Conservation (phyloP, 768 basidiomycete genomes). For the Rhizopogon rudus region DNA sequence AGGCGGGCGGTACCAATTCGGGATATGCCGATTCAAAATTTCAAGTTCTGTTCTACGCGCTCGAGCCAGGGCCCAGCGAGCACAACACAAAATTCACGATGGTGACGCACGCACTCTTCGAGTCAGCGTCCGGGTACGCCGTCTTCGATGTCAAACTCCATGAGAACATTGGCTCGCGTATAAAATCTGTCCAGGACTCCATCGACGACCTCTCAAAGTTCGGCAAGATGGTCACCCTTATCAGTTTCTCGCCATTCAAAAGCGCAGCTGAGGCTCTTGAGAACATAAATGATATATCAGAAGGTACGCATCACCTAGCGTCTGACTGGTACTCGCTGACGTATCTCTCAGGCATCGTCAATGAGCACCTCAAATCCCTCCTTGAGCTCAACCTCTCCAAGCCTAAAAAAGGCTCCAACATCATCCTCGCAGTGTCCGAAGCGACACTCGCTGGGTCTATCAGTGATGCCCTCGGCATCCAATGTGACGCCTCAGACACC, state of each 20-base stretch:
- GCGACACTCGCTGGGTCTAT: slow-evolving; percentile 70
- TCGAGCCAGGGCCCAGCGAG: slow-evolving; percentile 24
- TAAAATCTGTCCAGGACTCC: slow-evolving; percentile 76
- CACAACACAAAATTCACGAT: slow-evolving; percentile 11
- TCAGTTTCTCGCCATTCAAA: slow-evolving; percentile 93
- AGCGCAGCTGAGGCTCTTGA: slow-evolving; percentile 91
- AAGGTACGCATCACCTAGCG: slow-evolving; percentile 54
- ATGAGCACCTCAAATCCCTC: slow-evolving; percentile 76
- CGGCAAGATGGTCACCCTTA: slow-evolving; percentile 83
- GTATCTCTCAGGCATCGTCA: slow-evolving; percentile 62
- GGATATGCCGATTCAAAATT: slow-evolving; percentile 16
- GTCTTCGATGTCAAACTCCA: slow-evolving; percentile 83
- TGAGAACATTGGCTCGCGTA: slow-evolving; percentile 83
- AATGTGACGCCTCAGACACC: slow-evolving; percentile 78
- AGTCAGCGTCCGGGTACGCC: slow-evolving; percentile 92
- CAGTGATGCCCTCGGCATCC: slow-evolving; percentile 61
- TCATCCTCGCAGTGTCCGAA: slow-evolving; percentile 80
- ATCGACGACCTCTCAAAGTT: slow-evolving; percentile 87
- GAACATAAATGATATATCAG: slow-evolving; percentile 94
- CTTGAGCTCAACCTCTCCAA: slow-evolving; percentile 87
- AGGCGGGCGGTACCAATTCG: no score
- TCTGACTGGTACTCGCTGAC: background rate
- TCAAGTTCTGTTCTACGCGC: slow-evolving; percentile 23
- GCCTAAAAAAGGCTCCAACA: slow-evolving; percentile 62
- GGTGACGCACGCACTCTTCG: slow-evolving; percentile 84